These are phyloP conservation scores for Didymella arachidicola DNA, from an alignment of 2,329 filamentous ascomycete genomes.

Conservation along the genomic window DNA sequence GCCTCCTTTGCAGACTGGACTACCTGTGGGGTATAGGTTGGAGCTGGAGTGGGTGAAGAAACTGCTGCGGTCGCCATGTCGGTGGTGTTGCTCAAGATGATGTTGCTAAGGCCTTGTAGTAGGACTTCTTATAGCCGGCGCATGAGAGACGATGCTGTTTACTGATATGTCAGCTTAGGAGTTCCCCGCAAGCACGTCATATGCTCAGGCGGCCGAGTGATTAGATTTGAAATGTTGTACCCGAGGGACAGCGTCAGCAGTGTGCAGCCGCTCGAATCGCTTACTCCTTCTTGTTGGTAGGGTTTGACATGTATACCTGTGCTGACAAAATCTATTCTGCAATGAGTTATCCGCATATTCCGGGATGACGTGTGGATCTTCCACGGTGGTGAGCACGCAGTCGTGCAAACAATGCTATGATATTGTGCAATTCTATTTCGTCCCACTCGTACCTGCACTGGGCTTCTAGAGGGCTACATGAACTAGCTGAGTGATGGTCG, in stretches of 20 bases:
- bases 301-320: not conserved
- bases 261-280: not conserved
- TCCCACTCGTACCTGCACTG: too few species aligned
- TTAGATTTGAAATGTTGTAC: slow-evolving; percentile 5
- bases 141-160: slow-evolving; percentile 14
- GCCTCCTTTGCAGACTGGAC: not conserved
- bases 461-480: slow-evolving; percentile 27
- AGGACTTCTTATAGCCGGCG: not conserved
- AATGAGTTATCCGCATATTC: not conserved
- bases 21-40: not conserved
- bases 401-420: not conserved
- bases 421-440: slow-evolving; percentile 5
- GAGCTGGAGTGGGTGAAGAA: not conserved
- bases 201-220: slow-evolving; percentile 23
- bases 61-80: not conserved
- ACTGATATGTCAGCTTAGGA: slow-evolving; percentile 35
- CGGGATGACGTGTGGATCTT: not conserved
- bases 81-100: not conserved
- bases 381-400: not conserved
- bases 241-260: not conserved
- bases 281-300: not conserved
- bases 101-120: not conserved
- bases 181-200: slow-evolving; percentile 48
- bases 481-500: slow-evolving; percentile 67
- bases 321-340: slow-evolving; percentile 1